Conservation (phyloP, 2,329 filamentous ascomycete species). For the Rhexocercosporidium sp. region DNA sequence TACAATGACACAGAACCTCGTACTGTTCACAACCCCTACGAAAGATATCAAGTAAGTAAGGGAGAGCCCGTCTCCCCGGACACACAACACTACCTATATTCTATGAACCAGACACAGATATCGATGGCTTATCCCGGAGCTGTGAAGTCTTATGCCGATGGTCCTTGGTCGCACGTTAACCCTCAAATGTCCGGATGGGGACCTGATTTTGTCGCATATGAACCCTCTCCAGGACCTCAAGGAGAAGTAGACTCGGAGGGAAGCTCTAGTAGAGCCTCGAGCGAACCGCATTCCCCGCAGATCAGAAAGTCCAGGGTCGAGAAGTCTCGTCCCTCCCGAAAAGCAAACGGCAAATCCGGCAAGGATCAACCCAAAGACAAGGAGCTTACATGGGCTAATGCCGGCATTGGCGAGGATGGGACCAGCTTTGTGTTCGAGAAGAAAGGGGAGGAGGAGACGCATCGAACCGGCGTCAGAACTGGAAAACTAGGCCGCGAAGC, state of each 20-base stretch:
- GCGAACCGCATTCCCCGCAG: not conserved
- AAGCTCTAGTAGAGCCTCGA: constrained; percentile 9
- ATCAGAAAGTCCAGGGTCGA: constrained; percentile 4
- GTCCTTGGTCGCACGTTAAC: constrained; percentile 29
- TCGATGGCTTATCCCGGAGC: not conserved
- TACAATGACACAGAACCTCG: constrained; percentile 11
- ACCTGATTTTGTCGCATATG: constrained; percentile 22
- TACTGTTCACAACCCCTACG: constrained; percentile 10
- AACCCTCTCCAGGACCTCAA: constrained; percentile 28
- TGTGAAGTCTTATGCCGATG: constrained; percentile 18
- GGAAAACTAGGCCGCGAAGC: constrained; percentile 29
- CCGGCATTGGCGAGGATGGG: constrained; percentile 22
- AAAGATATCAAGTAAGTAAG: not conserved
- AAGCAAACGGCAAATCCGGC: not conserved
- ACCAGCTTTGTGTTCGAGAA: constrained; percentile 15
- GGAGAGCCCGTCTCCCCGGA: constrained; percentile 3
- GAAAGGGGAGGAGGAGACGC: constrained; percentile 9
- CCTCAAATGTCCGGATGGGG: constrained; percentile 22
- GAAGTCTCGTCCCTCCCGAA: not conserved
- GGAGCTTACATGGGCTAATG: constrained; percentile 20
- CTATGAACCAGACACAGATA: constrained; percentile 8
- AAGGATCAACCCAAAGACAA: constrained; percentile 22
- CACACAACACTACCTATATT: constrained; percentile 10
- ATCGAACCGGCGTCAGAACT: constrained; percentile 23
- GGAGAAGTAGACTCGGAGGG: constrained; percentile 19